Base-by-base conservation (phyloP, 2,329 filamentous ascomycete genomes). In the Kalmusia sp. region DNA sequence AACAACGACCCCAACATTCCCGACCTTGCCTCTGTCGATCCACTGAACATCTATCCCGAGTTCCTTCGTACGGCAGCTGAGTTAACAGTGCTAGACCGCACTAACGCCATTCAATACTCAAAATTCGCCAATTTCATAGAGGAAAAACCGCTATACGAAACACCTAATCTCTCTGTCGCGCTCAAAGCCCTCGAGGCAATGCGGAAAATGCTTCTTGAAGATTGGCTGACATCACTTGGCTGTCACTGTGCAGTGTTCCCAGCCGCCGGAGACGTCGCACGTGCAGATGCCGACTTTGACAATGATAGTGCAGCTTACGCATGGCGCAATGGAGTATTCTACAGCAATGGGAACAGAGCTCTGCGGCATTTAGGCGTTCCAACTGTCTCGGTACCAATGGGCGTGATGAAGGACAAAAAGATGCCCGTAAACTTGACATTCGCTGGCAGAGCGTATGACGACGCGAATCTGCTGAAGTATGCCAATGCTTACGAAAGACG, bases 341-440 rank as follows among this genome's bases (percentile, higher is more conserved):
- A 84, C 54, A 79, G 76, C 0, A 82, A 84, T 50, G 82, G 82
- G 1, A 84, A 84, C 46, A 70, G 80, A 1, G 79, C 79, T 0
- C 70, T 86, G 1, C 72, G 82, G 8, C 82, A 85, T 47, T 70
- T 84, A 2, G 83, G 83, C 0, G 76, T 85, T 0, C 83, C 83
- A 0, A 82, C 79, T 0, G 74, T 85, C 1, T 80, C 76, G 0
- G 79, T 84, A 0, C 77, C 81, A 0, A 84, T 85, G 82, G 82
- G 82, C 0, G 52, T 75, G 1, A 75, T 84, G 71, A 61, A 56
- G 1, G 71, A 77, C 6, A 79, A 73, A 39, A 57, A 63, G 0
- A 83, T 85, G 78, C 82, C 83, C 0, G 74, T 84, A 0, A 81
- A 80, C 22, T 57, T 84, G 7, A 84, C 81, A 0, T 83, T 85